Evolutionary conservation across 768 basidiomycete genomes (phyloP).

Genomic region (Termitomyces sp.): DNA sequence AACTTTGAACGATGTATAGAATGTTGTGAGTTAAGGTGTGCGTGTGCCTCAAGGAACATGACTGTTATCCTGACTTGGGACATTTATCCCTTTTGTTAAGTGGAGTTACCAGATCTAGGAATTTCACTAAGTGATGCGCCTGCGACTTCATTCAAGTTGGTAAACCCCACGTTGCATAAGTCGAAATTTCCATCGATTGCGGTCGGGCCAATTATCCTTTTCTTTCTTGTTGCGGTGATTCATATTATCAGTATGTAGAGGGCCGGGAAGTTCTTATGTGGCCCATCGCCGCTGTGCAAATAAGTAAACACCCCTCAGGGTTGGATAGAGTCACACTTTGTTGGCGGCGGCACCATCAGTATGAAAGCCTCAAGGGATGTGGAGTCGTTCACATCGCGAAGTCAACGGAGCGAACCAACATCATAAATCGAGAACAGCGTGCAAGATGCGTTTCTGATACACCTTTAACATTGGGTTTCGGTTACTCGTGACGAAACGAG

Average conservation of each 20-base stretch:
- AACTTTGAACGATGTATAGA: not conserved
- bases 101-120: not conserved
- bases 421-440: not conserved
- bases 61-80: not conserved
- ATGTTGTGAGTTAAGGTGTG: not conserved
- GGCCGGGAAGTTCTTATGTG: not conserved
- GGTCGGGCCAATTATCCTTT: not conserved
- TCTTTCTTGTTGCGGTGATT: not conserved
- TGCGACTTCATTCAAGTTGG: not conserved
- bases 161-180: not conserved
- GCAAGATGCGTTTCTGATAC: not conserved
- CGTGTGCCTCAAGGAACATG: conserved; percentile 10
- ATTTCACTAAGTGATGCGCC: not conserved
- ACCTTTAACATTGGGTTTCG: not conserved
- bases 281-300: not conserved
- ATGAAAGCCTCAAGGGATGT: not conserved
- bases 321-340: not conserved
- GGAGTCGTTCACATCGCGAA: not conserved
- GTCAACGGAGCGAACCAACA: conserved; percentile 2
- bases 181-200: conserved; percentile 6
- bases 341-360: not conserved
- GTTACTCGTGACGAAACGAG: not conserved
- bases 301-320: not conserved
- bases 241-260: not conserved
- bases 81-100: not conserved